Conservation (phyloP, 2,329 filamentous ascomycete species). For the Botryotinia calthae region DNA sequence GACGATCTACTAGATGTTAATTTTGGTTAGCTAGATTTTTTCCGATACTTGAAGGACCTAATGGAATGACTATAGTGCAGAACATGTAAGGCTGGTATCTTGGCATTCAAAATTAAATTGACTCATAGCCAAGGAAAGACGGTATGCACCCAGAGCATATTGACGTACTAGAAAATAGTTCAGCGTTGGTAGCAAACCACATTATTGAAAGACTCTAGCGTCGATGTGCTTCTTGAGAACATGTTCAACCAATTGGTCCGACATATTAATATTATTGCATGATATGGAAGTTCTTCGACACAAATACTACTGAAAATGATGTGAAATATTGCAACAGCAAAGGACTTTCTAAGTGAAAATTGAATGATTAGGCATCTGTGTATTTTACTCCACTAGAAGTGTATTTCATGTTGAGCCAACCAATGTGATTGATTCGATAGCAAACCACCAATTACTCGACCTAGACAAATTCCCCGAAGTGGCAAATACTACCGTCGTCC, state of each 20-base stretch:
- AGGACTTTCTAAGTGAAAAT: neutral
- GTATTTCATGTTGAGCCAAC: neutral
- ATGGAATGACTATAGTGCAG: too few relatives aligned
- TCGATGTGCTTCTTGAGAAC: neutral
- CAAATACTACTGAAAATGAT: neutral
- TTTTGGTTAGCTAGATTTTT: neutral
- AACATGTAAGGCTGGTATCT: neutral
- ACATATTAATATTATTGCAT: neutral
- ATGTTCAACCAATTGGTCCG: neutral
- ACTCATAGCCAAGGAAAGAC: neutral
- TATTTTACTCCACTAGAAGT: neutral
- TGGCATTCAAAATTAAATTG: neutral
- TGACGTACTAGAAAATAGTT: neutral
- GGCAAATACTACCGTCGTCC: neutral
- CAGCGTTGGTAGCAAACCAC: neutral
- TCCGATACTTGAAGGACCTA: neutral
- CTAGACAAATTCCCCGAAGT: neutral
- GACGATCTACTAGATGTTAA: neutral
- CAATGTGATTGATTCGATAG: neutral
- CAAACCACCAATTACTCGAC: neutral
- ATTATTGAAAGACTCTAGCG: neutral
- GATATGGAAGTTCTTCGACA: neutral
- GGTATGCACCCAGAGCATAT: too few relatives aligned
- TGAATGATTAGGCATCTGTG: neutral
- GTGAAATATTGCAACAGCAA: neutral